Evolutionary conservation across 2,329 filamentous ascomycete species (phyloP).

Genomic region (Chalaropsis thielavioides): DNA sequence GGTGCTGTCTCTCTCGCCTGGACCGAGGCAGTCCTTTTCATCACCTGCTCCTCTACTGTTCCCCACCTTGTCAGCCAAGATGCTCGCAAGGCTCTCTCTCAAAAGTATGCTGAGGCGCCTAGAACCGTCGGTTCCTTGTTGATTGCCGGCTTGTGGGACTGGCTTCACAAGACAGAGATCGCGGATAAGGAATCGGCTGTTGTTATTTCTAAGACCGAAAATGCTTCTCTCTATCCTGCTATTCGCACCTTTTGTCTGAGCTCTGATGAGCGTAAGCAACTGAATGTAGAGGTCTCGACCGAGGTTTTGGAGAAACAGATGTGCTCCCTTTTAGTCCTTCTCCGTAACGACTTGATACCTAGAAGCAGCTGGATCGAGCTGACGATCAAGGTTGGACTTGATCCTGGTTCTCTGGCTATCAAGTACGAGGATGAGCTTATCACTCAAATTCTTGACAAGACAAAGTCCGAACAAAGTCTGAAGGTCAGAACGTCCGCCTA

Average conservation of each 20-base stretch:
- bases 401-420: conserved; percentile 65
- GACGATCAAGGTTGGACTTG: conserved; percentile 63
- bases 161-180: conserved; percentile 51
- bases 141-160: conserved; percentile 63
- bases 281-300: conserved; percentile 31
- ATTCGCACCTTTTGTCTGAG: conserved; percentile 50
- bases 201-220: conserved; percentile 48
- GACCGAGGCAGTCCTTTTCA: conserved; percentile 74
- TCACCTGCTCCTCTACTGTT: conserved; percentile 49
- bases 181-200: conserved; percentile 69
- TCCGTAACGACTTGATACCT: conserved; percentile 62
- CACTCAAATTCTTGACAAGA: conserved; percentile 44
- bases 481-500: conserved; percentile 56
- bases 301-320: conserved; percentile 53
- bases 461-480: conserved; percentile 29
- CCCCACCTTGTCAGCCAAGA: conserved; percentile 49
- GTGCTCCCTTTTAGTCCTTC: conserved; percentile 61
- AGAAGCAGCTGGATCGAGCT: conserved; percentile 77
- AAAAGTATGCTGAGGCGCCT: conserved; percentile 48
- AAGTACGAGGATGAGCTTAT: conserved; percentile 51
- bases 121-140: conserved; percentile 46
- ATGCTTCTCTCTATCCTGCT: conserved; percentile 46
- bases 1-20: conserved; percentile 50
- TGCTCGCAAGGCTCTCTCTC: conserved; percentile 45
- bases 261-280: conserved; percentile 34